Conservation (phyloP, 2,329 filamentous ascomycete genomes). For the Endocalyx cinctus region DNA sequence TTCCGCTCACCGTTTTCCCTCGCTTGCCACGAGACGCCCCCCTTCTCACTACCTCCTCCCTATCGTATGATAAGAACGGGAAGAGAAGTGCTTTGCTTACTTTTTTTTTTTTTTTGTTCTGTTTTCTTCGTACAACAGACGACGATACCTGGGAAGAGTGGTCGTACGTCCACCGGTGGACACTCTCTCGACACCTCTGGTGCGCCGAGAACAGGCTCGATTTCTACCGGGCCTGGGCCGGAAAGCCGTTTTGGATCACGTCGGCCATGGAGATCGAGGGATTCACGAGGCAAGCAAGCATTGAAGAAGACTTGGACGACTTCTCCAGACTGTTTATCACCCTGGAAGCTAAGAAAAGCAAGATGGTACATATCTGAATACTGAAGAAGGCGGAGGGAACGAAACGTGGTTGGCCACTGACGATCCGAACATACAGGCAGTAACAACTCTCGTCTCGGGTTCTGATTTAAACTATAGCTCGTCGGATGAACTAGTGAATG, state of each 20-base stretch:
- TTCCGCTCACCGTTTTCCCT: too few species aligned
- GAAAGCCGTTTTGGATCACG: constrained; percentile 18
- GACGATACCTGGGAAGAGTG: constrained; percentile 4
- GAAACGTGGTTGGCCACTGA: too few species aligned
- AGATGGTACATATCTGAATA: background rate
- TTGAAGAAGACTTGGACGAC: constrained; percentile 23
- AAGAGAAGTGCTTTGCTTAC: too few species aligned
- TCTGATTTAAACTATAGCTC: too few species aligned
- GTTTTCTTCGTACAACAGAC: background rate
- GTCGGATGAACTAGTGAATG: too few species aligned
- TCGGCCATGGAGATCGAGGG: constrained; percentile 15
- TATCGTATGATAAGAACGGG: too few species aligned
- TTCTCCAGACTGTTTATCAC: constrained; percentile 16
- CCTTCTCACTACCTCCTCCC: too few species aligned
- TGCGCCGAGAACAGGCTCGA: constrained; percentile 34
- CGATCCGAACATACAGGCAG: too few species aligned
- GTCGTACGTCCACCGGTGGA: constrained; percentile 24
- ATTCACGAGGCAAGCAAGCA: constrained; percentile 15
- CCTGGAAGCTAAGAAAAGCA: constrained; percentile 10
- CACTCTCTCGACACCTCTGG: constrained; percentile 39
- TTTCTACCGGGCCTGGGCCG: constrained; percentile 38
- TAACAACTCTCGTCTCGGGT: too few species aligned
- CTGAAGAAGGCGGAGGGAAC: too few species aligned
- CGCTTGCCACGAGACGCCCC: too few species aligned
- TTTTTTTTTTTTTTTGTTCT: too few species aligned